Conservation (phyloP, 106 monocot species). For the Dendrobium nobile region DNA sequence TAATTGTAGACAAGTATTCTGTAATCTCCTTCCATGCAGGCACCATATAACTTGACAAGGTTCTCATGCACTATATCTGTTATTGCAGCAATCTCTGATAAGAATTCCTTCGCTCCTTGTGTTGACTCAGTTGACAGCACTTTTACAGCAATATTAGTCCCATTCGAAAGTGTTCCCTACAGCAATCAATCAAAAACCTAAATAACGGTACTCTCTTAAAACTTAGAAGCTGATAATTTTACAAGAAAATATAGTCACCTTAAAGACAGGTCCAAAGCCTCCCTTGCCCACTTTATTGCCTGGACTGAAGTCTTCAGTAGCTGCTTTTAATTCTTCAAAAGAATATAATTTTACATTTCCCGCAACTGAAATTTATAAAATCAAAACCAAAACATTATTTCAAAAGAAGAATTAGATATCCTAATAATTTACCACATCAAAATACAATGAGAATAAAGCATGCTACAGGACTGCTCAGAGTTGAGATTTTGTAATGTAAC, state of each 20-base stretch:
- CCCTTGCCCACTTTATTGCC: conserved; percentile 46
- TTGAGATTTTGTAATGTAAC: neutral
- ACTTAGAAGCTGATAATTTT: neutral
- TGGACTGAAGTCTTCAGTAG: conserved; percentile 38
- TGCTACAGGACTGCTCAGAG: neutral
- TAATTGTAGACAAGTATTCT: conserved; percentile 58
- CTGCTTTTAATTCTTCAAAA: conserved; percentile 42
- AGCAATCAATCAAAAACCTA: conserved; percentile 3
- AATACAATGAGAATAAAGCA: neutral
- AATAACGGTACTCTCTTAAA: neutral
- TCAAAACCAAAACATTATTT: conserved; percentile 1
- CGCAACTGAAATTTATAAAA: conserved; percentile 14
- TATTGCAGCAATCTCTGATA: conserved; percentile 44
- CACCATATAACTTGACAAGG: conserved; percentile 48
- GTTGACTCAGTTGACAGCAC: conserved; percentile 56
- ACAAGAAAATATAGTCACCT: conserved; percentile 18
- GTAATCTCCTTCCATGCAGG: conserved; percentile 40
- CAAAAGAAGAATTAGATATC: neutral
- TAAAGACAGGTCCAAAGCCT: conserved; percentile 60
- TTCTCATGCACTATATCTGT: conserved; percentile 45
- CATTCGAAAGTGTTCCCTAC: conserved; percentile 53
- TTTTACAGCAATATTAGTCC: conserved; percentile 41
- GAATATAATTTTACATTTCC: conserved; percentile 26
- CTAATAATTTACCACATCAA: neutral
- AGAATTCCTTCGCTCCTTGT: conserved; percentile 50